phyloP scores from a whole-genome alignment of 164 flowering plant species.

The Vitis labrusca region DNA sequence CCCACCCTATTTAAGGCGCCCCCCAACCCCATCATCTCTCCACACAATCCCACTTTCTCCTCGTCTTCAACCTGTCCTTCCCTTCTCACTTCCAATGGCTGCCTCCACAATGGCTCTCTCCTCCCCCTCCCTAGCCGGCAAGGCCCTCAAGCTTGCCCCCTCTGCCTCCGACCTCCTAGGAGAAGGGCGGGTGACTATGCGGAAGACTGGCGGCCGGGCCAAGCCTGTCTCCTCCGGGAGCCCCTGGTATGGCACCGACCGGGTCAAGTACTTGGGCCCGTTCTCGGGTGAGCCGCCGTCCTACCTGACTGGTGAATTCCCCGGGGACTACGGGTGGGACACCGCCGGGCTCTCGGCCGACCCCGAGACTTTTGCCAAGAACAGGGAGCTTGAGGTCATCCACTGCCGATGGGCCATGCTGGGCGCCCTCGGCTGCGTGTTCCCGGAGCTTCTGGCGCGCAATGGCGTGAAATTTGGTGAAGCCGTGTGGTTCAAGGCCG shows the following conservation, averaged over 20 bases:
- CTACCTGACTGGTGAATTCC: constrained; percentile 7
- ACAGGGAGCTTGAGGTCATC: too few species aligned
- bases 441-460: too few species aligned
- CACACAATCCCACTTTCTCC: too few species aligned
- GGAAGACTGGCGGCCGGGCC: not conserved
- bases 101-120: constrained; percentile 4
- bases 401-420: too few species aligned
- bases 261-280: not conserved
- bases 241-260: too few species aligned
- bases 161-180: not conserved
- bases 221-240: not conserved
- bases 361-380: constrained; percentile 5
- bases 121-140: constrained; percentile 2
- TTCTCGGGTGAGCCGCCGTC: constrained; percentile 4
- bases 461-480: constrained; percentile 5
- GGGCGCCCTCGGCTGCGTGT: too few species aligned
- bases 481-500: constrained; percentile 8
- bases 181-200: not conserved
- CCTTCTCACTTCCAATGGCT: not conserved
- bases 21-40: too few species aligned
- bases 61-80: too few species aligned
- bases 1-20: too few species aligned
- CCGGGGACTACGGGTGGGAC: constrained; percentile 12
- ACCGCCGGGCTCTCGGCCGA: constrained; percentile 9
- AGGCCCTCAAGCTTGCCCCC: constrained; percentile 3